Evolutionary conservation across 2,329 filamentous ascomycete species (phyloP).

Genomic region (Ceratocystiopsis minuta): DNA sequence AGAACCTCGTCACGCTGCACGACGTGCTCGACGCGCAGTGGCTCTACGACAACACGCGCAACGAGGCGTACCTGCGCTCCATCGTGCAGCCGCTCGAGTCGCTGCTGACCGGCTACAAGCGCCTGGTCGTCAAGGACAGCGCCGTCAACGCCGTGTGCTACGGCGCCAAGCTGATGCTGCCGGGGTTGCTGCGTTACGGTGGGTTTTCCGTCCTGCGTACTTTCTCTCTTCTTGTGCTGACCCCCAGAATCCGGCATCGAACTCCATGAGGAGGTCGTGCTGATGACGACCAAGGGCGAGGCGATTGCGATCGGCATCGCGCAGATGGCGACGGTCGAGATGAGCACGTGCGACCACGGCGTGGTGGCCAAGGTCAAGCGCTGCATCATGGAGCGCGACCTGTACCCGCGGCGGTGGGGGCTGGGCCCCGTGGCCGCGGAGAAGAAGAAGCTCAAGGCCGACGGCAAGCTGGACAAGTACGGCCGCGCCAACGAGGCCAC

Average conservation of each 20-base stretch:
- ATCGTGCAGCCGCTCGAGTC: conserved; percentile 90
- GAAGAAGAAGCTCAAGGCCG: conserved; percentile 99
- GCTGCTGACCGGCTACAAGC: conserved; percentile 83
- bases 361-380: conserved; percentile 98
- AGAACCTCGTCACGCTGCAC: conserved; percentile 81
- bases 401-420: conserved; percentile 94
- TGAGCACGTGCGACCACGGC: conserved; percentile 91
- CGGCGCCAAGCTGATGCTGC: conserved; percentile 97
- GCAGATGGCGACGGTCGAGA: conserved; percentile 95
- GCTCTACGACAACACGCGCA: conserved; percentile 86
- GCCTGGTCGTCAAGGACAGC: conserved; percentile 92
- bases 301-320: conserved; percentile 92
- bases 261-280: conserved; percentile 84
- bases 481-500: conserved; percentile 85
- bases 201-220: too few relatives aligned
- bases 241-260: conserved; percentile 25
- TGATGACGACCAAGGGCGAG: conserved; percentile 99
- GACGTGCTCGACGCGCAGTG: conserved; percentile 93
- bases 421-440: conserved; percentile 81
- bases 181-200: conserved; percentile 70
- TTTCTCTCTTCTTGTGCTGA: too few relatives aligned
- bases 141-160: conserved; percentile 96
- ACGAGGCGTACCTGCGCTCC: conserved; percentile 78
- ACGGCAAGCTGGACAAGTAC: conserved; percentile 96
- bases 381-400: conserved; percentile 97